Base-by-base conservation (phyloP, 129 eudicot species). In the Silybum marianum region DNA sequence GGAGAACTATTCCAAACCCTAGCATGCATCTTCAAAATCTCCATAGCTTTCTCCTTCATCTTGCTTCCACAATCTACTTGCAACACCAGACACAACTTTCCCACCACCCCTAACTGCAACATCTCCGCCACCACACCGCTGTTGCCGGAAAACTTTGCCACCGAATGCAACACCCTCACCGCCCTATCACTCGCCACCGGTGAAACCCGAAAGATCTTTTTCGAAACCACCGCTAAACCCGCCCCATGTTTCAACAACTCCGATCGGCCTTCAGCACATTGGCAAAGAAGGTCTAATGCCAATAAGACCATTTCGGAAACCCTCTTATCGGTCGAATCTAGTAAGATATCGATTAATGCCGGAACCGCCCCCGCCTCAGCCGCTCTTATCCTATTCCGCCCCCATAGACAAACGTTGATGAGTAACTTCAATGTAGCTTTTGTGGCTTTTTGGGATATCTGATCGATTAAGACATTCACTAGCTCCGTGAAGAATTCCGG, bases 191-290 rank as follows among this genome's bases (percentile, higher is more conserved):
- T 91, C 11, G 91, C 96, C 34, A 72, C 75, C 22, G 85, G 80
- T 0, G 96, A 91, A 76, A 91, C 81, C 84, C 96, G 84, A 63
- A 91, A 85, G 18, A 89, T 89, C 86, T 87, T 91, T 44, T 89
- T 91, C 0, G 96, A 91, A 71, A 91, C 91, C 58, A 89, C 80
- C 3, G 96, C 93, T n/a, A 91, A 78, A 5, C 96, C 96, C 0
- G 90, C 96, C 9, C 84, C 89, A 71, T 91, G 96, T 51, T 81
- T 79, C 76, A 91, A 19, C 73, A 91, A 6, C 79, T 87, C 93
- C 0, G 93, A 86, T 68, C 96, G 42, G 13, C 96, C 96, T 65
- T 91, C 93, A 0, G 96, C 93, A 36, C 96, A 91, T 30, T 89
- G 91, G 68, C 93, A 87, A 12, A 89, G 78, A 28, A 12, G 80